Conservation (phyloP, 164 flowering plant genomes). For the Berberis vulgaris region DNA sequence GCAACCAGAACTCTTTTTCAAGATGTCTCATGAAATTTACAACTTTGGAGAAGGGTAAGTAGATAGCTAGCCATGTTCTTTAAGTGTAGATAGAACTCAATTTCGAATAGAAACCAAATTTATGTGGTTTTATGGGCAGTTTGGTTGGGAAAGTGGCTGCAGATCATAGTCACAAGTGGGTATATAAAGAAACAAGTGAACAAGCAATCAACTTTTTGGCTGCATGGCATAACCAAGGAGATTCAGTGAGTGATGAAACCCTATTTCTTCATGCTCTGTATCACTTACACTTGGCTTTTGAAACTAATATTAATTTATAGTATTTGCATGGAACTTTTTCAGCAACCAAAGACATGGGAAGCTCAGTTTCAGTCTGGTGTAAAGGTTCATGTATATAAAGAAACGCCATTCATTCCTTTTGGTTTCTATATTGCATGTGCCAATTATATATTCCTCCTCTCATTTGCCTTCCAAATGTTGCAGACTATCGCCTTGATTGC, state of each 20-base stretch:
- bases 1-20: slow-evolving; percentile 94
- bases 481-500: slow-evolving; percentile 88
- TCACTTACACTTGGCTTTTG: slow-evolving; percentile 1
- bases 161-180: slow-evolving; percentile 92
- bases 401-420: not conserved
- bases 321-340: slow-evolving; percentile 6
- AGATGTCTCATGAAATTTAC: slow-evolving; percentile 99
- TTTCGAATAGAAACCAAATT: not conserved
- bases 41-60: slow-evolving; percentile 94
- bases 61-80: no score
- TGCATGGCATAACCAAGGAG: slow-evolving; percentile 89
- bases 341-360: slow-evolving; percentile 99
- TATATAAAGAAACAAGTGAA: slow-evolving; percentile 73
- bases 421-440: not conserved
- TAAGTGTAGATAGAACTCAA: no score
- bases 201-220: slow-evolving; percentile 82
- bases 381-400: slow-evolving; percentile 40
- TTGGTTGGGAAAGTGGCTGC: slow-evolving; percentile 96
- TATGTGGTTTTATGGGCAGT: slow-evolving; percentile 25
- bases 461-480: slow-evolving; percentile 12
- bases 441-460: not conserved
- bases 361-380: slow-evolving; percentile 96
- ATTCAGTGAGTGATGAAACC: slow-evolving; percentile 43
- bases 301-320: not conserved
- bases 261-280: not conserved